These are phyloP conservation scores for Phaeotremella skinneri DNA, from an alignment of 768 basidiomycete species.

Conservation along the genomic window DNA sequence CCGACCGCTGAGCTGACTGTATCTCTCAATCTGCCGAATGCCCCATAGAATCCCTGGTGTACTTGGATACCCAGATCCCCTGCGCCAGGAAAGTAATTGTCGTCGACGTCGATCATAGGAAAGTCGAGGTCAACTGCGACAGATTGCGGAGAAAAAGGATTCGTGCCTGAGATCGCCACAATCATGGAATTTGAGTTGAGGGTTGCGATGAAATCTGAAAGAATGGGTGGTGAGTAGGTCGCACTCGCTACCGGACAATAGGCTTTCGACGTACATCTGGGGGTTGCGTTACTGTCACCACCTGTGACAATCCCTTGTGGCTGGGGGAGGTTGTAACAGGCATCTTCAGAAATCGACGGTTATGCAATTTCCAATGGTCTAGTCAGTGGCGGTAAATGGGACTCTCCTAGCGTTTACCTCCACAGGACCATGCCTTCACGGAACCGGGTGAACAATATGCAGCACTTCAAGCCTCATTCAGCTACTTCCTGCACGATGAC, in stretches of 20 bases:
- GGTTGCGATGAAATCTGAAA: conserved; percentile 1
- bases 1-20: background rate
- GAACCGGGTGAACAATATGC: conserved; percentile 1
- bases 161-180: conserved; percentile 10
- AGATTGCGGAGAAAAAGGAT: background rate
- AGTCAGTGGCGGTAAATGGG: background rate
- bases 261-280: conserved; percentile 7
- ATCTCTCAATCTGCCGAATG: conserved; percentile 3
- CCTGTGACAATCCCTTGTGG: conserved; percentile 3
- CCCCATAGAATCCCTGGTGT: conserved; percentile 9
- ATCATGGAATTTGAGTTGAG: background rate
- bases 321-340: conserved; percentile 3
- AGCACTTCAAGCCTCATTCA: background rate
- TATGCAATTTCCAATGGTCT: background rate
- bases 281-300: conserved; percentile 8
- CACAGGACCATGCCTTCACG: conserved; percentile 3
- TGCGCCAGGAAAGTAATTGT: background rate
- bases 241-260: background rate
- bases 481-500: background rate
- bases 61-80: background rate
- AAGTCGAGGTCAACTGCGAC: conserved; percentile 11
- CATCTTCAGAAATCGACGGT: background rate
- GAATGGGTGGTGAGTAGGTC: too few relatives aligned
- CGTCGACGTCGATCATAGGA: background rate
- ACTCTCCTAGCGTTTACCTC: background rate